Evolutionary conservation across 805 yeast genomes (phyloP).

Genomic region (Metschnikowia santaceciliae): DNA sequence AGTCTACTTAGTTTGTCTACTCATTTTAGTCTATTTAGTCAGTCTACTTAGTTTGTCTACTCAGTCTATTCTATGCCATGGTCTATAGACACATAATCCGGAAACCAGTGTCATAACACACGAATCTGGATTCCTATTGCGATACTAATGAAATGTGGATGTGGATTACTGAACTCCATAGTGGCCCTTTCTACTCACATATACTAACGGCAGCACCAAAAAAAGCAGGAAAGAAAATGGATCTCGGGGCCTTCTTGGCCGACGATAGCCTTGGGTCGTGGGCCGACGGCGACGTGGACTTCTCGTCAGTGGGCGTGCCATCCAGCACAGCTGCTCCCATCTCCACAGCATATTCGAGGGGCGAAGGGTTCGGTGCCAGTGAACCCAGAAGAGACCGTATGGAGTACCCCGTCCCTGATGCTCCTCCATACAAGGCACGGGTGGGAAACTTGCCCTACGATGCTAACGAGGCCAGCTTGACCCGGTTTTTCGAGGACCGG

Average conservation of each 20-base stretch:
- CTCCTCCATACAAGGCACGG: constrained; percentile 90
- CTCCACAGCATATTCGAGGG: constrained; percentile 6
- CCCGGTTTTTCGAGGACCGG: constrained; percentile 58
- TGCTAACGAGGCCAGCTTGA: constrained; percentile 59
- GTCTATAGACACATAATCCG: too few relatives aligned
- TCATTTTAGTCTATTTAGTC: too few relatives aligned
- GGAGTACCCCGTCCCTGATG: constrained; percentile 84
- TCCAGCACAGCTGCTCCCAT: constrained; percentile 19
- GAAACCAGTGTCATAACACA: too few relatives aligned
- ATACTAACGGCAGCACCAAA: constrained; percentile 37
- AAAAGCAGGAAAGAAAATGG: constrained; percentile 66
- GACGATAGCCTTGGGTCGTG: constrained; percentile 74
- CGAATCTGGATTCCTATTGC: too few relatives aligned
- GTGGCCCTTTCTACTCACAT: too few relatives aligned
- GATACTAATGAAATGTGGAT: too few relatives aligned
- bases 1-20: too few relatives aligned
- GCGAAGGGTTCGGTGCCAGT: constrained; percentile 6
- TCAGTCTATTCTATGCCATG: too few relatives aligned
- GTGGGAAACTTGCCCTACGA: constrained; percentile 85
- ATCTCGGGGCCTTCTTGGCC: constrained; percentile 77
- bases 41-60: too few relatives aligned
- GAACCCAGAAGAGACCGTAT: constrained; percentile 44
- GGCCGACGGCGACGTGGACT: constrained; percentile 82
- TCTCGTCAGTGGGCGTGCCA: constrained; percentile 57
- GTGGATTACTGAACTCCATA: too few relatives aligned